Percentiles rank a stretch among this genome's conserved stretches.
phyloP scores from a whole-genome alignment of 108 stramenopile species.

The Cyclotella atomus region DNA sequence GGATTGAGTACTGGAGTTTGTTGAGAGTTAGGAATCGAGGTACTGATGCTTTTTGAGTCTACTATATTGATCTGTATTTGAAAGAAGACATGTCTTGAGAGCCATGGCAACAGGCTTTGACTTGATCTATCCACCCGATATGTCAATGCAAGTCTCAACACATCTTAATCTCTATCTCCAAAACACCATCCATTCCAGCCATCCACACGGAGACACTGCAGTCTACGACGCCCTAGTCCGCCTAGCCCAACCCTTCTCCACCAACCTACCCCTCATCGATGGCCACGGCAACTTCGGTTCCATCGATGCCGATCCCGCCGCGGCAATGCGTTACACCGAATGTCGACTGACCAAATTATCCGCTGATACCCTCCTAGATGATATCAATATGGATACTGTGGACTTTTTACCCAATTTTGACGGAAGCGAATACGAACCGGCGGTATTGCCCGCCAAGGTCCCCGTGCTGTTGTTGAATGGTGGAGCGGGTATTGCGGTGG shows the following conservation, averaged over 20 bases:
- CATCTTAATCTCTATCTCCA: too few species aligned
- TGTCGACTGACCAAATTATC: constrained; percentile 83
- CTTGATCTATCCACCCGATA: too few species aligned
- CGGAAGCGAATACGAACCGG: constrained; percentile 93
- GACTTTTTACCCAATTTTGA: constrained; percentile 93
- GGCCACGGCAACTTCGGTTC: constrained; percentile 97
- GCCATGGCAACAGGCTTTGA: too few species aligned
- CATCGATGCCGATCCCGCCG: constrained; percentile 96
- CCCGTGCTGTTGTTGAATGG: constrained; percentile 95
- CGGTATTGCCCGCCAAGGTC: constrained; percentile 89
- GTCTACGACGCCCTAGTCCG: constrained; percentile 97
- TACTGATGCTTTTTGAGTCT: too few species aligned
- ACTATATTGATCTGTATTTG: too few species aligned
- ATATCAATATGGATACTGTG: constrained; percentile 83
- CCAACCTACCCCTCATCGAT: constrained; percentile 85
- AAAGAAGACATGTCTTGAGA: too few species aligned
- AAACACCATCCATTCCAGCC: constrained; percentile 31
- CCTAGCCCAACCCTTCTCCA: constrained; percentile 93
- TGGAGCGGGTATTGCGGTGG: constrained; percentile 92
- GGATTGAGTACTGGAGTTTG: too few species aligned
- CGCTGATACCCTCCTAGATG: constrained; percentile 79
- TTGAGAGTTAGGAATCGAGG: too few species aligned
- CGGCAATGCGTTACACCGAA: constrained; percentile 98
- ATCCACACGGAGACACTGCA: constrained; percentile 92
- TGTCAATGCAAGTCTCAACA: too few species aligned